Evolutionary conservation across 129 eudicot genomes (phyloP).

Genomic region (Dittrichia graveolens): DNA sequence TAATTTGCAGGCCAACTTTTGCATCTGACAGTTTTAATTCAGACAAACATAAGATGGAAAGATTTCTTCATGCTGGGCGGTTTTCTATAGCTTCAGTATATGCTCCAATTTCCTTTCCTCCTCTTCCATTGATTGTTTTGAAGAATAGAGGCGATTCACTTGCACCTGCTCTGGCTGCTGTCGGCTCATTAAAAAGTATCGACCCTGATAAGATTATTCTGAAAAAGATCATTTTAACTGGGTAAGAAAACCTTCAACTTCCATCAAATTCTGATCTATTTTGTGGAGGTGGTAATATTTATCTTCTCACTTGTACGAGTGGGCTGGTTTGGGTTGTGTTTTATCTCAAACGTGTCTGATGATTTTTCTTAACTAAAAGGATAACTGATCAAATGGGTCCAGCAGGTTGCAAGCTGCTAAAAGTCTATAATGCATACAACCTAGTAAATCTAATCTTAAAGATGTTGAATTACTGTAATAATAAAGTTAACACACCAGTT

Average conservation of each 20-base stretch:
- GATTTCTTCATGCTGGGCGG: conserved; percentile 91
- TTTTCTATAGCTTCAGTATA: conserved; percentile 83
- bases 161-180: conserved; percentile 78
- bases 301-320: too few species aligned
- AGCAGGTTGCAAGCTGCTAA: too few species aligned
- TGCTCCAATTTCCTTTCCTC: conserved; percentile 88
- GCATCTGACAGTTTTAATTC: conserved; percentile 84
- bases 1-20: conserved; percentile 77
- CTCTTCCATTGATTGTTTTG: conserved; percentile 78
- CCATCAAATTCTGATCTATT: not conserved
- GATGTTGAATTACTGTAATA: too few species aligned
- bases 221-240: conserved; percentile 82
- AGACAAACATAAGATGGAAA: conserved; percentile 95
- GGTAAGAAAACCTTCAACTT: conserved; percentile 48
- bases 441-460: too few species aligned
- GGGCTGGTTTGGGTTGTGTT: too few species aligned
- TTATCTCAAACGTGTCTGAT: too few species aligned
- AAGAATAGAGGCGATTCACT: conserved; percentile 56
- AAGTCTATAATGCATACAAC: too few species aligned
- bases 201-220: conserved; percentile 83
- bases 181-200: conserved; percentile 74
- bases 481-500: too few species aligned
- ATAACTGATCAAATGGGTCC: too few species aligned
- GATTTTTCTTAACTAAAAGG: too few species aligned
- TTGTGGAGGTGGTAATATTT: not conserved